These are phyloP conservation scores for Hemisphaericaspora xylofermentans DNA, from an alignment of 1,139 yeast species.

Conservation along the genomic window DNA sequence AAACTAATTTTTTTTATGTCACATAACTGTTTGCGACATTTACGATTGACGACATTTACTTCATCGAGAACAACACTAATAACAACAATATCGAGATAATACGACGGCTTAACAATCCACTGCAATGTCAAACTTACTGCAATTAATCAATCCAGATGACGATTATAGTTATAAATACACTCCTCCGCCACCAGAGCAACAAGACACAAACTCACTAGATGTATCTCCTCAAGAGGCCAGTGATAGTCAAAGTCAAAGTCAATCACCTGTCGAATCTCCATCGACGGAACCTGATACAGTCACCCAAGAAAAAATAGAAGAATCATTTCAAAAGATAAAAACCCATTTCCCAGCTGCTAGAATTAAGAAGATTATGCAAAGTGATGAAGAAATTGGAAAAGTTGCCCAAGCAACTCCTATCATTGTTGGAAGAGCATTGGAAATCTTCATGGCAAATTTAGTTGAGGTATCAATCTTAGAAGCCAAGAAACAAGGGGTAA, in stretches of 20 bases:
- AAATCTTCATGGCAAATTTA: conserved; percentile 84
- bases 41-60: conserved; percentile 1
- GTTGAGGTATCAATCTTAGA: conserved; percentile 82
- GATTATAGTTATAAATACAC: conserved; percentile 10
- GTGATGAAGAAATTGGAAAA: conserved; percentile 97
- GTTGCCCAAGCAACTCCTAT: conserved; percentile 99
- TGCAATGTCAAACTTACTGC: conserved; percentile 16
- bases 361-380: conserved; percentile 93
- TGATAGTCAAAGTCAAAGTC: conserved; percentile 1
- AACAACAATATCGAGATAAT: neutral
- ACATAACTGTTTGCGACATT: conserved; percentile 2
- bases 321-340: conserved; percentile 57
- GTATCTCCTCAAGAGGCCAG: neutral
- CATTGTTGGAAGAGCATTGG: conserved; percentile 92
- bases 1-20: conserved; percentile 2
- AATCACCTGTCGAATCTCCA: neutral
- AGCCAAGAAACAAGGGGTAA: conserved; percentile 73
- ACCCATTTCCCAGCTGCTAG: conserved; percentile 98
- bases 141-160: conserved; percentile 16
- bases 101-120: neutral
- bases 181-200: neutral
- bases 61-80: neutral
- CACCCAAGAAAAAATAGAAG: conserved; percentile 31
- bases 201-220: too few species aligned
- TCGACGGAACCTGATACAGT: conserved; percentile 14